Percentiles rank a stretch among this genome's conserved stretches.
Conservation (phyloP, 495 filamentous ascomycete genomes). For the Penicillium coffeae region DNA sequence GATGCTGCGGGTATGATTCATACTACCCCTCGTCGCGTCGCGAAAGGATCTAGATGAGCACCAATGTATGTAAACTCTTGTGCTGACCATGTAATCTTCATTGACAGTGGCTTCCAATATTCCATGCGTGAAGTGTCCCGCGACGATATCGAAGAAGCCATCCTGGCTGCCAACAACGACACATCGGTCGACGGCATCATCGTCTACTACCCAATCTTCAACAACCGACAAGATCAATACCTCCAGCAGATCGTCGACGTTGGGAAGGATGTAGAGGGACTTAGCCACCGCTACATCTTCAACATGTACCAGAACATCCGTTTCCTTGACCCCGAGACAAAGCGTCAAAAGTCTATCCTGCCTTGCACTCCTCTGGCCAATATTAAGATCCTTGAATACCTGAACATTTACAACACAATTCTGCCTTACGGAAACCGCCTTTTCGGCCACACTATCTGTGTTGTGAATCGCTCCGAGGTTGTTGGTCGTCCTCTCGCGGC, state of each 20-base stretch:
- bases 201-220: conserved; percentile 97
- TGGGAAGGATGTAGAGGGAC: conserved; percentile 90
- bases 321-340: conserved; percentile 73
- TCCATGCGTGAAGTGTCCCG: conserved; percentile 76
- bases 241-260: conserved; percentile 91
- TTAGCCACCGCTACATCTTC: conserved; percentile 90
- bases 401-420: conserved; percentile 95
- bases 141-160: conserved; percentile 80
- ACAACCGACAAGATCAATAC: conserved; percentile 81
- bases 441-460: conserved; percentile 85
- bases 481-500: conserved; percentile 93
- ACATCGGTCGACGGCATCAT: conserved; percentile 82
- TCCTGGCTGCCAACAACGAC: conserved; percentile 80
- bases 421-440: conserved; percentile 90
- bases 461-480: conserved; percentile 93
- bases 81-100: conserved; percentile 14
- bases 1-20: conserved; percentile 23
- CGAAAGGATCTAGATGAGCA: background rate
- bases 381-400: conserved; percentile 92
- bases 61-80: conserved; percentile 1
- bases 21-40: conserved; percentile 16
- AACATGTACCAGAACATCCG: conserved; percentile 99
- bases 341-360: conserved; percentile 81
- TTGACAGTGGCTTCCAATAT: conserved; percentile 77
- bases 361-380: conserved; percentile 94